Percentiles rank a stretch among this genome's conserved stretches.
Evolutionary conservation across 1,284 basidiomycete species (phyloP).

Genomic region (Lignosus rhinocerotis): DNA sequence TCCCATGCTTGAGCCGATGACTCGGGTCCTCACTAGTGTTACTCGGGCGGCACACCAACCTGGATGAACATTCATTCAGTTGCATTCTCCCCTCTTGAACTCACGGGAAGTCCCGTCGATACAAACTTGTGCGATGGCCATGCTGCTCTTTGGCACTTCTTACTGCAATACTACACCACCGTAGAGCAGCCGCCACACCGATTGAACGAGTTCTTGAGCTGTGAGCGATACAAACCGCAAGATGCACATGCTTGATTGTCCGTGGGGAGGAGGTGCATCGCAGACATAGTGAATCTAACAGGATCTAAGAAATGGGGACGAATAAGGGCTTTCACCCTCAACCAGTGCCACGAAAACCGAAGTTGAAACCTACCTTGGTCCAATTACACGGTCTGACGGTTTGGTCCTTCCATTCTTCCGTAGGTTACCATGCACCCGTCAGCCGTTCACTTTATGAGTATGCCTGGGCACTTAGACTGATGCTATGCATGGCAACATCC

Average conservation of each 20-base stretch:
- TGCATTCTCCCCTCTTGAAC: background rate
- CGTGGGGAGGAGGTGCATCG: background rate
- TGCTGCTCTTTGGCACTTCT: constrained; percentile 6
- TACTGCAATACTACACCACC: constrained; percentile 13
- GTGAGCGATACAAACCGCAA: background rate
- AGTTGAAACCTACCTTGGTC: background rate
- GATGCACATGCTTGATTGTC: background rate
- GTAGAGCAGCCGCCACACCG: constrained; percentile 1
- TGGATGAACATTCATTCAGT: background rate
- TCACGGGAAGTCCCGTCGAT: background rate
- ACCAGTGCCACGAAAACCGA: background rate
- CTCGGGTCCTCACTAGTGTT: background rate
- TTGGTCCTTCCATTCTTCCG: too few relatives aligned
- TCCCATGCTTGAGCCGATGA: too few relatives aligned
- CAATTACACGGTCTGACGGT: too few relatives aligned
- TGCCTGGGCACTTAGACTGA: too few relatives aligned
- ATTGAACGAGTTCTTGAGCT: background rate
- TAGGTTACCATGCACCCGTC: too few relatives aligned
- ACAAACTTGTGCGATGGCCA: constrained; percentile 11
- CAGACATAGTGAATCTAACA: background rate
- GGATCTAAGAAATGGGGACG: background rate
- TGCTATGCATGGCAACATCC: too few relatives aligned
- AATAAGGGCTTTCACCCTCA: background rate
- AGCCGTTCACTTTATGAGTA: too few relatives aligned
- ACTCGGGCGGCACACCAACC: background rate